Base-by-base conservation (phyloP, 306 rosid genomes). In the Vigna angularis region DNA sequence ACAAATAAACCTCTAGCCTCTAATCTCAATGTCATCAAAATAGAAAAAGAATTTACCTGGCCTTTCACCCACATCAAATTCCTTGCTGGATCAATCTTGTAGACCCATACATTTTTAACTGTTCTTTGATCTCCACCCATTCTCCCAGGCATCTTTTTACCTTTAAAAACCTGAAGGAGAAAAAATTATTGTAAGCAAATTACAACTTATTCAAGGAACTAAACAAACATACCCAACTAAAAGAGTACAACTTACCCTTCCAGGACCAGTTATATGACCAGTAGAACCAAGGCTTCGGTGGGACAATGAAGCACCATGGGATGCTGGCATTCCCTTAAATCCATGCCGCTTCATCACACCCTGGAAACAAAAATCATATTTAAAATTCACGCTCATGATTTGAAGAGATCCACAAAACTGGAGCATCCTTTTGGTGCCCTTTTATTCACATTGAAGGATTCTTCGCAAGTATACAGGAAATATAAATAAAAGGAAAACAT, bases 51-150 rank as follows among this genome's bases (percentile, higher is more conserved):
- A 85, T 6, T 81, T 90, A 95, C 99, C 89, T 93, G 99, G 86
- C 99, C 99, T 86, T 55, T 89, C 82, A 93, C 94, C 99, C 97
- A 93, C 77, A 95, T 90, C 85, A 93, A 83, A 84, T 91, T 93
- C 86, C 99, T 91, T 13, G 93, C 96, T 1, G 99, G 99, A 36
- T 91, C 97, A 13, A 96, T 90, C 88, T 91, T 96, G 89, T 93
- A 93, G 78, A 95, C 80, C 98, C 97, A 96, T 48, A 96, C 97
- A 81, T 91, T 95, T 85, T 96, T 83, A 47, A 93, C 99, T 3
- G 99, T 96, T 86, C 88, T 86, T 85, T 93, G 98, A 75, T 91
- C 58, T 24, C 84, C 98, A 70, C 99, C 98, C 98, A 96, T 96
- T 34, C 98, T 93, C 71, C 99, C 99, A 63, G 99, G 70, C 98